Conservation (phyloP, 225 moss, liverwort and hornwort genomes). For the Antitrichia curtipendula region DNA sequence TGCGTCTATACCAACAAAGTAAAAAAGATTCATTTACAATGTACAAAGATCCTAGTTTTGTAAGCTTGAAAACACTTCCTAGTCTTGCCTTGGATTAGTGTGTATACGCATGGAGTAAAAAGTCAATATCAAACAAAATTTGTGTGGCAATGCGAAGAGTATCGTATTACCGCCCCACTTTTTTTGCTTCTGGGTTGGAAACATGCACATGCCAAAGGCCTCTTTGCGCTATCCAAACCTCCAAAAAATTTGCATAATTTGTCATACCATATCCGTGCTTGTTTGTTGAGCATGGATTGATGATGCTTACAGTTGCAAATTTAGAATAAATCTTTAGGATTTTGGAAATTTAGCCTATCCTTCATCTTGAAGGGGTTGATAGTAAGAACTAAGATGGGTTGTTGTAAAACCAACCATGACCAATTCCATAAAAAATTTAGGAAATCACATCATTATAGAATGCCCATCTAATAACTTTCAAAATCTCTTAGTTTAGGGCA, state of each 20-base stretch:
- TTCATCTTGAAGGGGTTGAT: neutral
- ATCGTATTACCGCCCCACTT: accelerated
- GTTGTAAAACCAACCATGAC: too few species aligned
- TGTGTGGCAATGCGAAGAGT: too few species aligned
- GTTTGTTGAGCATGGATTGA: neutral
- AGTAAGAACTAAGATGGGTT: too few species aligned
- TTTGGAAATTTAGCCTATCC: neutral
- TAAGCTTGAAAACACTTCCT: neutral
- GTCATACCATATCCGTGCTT: accelerated
- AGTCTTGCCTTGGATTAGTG: accelerated
- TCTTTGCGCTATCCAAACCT: neutral
- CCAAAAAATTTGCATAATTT: neutral
- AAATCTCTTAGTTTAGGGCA: neutral
- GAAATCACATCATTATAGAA: accelerated
- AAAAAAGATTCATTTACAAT: neutral
- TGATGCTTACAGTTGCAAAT: neutral
- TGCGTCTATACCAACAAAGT: accelerated
- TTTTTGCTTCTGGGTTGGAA: too few species aligned
- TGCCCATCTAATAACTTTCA: neutral
- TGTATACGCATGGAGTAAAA: accelerated
- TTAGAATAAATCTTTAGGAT: neutral
- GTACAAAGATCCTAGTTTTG: accelerated
- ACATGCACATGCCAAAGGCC: too few species aligned
- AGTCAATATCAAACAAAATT: neutral
- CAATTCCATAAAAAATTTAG: neutral